Conservation (phyloP, 306 rosid species). For the Fagus crenata region DNA sequence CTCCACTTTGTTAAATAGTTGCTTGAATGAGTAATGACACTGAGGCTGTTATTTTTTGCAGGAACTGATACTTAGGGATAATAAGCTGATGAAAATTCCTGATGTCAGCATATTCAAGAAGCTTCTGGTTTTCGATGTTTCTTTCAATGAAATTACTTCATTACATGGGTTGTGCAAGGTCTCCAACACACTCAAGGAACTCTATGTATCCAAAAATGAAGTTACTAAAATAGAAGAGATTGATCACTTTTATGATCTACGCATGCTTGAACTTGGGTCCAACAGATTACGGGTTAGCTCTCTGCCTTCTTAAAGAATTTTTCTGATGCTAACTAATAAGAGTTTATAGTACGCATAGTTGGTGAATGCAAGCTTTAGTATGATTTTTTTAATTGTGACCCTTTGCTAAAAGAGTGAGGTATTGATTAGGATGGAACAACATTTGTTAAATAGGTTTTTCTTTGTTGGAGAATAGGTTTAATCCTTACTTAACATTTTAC, state of each 20-base stretch:
- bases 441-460: neutral
- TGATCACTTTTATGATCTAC: slow-evolving; percentile 68
- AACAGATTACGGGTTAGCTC: slow-evolving; percentile 74
- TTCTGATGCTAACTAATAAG: neutral
- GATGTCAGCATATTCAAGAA: slow-evolving; percentile 65
- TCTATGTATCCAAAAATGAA: slow-evolving; percentile 87
- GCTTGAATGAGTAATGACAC: neutral
- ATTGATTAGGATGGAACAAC: neutral
- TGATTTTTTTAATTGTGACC: neutral
- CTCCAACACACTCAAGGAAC: slow-evolving; percentile 65
- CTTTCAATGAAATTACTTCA: slow-evolving; percentile 76
- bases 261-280: slow-evolving; percentile 89
- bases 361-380: neutral
- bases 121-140: slow-evolving; percentile 76
- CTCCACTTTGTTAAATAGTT: neutral
- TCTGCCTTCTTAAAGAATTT: neutral
- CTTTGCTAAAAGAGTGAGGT: neutral
- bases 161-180: slow-evolving; percentile 63
- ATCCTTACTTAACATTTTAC: slow-evolving; percentile 7
- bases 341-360: neutral
- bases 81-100: slow-evolving; percentile 65
- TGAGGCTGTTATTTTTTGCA: slow-evolving; percentile 29
- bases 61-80: slow-evolving; percentile 86
- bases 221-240: slow-evolving; percentile 76
- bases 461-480: slow-evolving; percentile 4